Base-by-base conservation (phyloP, 208 protist species). In the Acanthamoeba triangularis region DNA sequence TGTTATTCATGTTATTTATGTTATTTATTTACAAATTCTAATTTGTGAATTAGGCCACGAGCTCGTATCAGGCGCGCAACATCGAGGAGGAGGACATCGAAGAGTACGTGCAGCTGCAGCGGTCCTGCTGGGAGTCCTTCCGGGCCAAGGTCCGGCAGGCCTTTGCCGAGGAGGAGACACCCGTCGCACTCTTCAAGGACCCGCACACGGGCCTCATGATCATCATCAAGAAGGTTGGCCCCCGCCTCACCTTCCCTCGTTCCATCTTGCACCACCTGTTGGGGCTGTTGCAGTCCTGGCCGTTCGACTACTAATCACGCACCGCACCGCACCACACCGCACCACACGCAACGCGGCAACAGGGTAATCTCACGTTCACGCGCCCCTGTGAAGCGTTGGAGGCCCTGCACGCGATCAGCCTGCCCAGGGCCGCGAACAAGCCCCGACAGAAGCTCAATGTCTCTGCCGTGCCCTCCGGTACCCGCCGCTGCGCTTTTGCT, bases 301-400 rank as follows among this genome's bases (percentile, higher is more conserved):
- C n/a, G n/a, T n/a, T n/a, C n/a, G n/a, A n/a, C n/a, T n/a, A n/a
- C n/a, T n/a, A n/a, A n/a, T 25, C 14, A 59, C 25, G 3, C 14
- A 33, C 11, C 41, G 8, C 33, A 33, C 61, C 35, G 11, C 23
- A 35, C 63, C 23, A 63, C 20, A 7, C 13, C 41, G 33, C 56
- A 56, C 33, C 10, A 41, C 37, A 41, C 37, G 3, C 37, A 41
- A 41, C 37, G 37, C 37, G n/a, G n/a, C 23, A 93, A n/a, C 30
- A 95, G 91, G 91, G 18, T 5, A 69, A 44, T 28, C 47, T 95
- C 52, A 74, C 91, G 25, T 85, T 95, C 28, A 37, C 61, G 11
- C 67, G 91, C 5, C 67, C 91, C 28, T 95, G 91, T 54, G 91
- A 95, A 20, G 30, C 91, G 13, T n/a, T 95, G 7, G 91, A 95